Conservation (phyloP, 2,329 filamentous ascomycete species). For the Neobulgaria alba region DNA sequence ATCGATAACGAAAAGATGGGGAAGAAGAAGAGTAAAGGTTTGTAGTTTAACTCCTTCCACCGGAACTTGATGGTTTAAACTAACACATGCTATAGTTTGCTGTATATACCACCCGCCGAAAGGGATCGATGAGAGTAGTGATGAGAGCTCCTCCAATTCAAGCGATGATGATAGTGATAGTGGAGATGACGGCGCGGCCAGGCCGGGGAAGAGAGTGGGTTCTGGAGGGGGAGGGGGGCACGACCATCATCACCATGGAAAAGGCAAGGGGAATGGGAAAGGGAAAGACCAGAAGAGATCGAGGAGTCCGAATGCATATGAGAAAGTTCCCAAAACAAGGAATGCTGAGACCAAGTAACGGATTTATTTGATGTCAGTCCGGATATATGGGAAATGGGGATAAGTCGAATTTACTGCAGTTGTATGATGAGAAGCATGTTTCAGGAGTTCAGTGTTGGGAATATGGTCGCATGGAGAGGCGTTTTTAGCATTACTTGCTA, state of each 20-base stretch:
- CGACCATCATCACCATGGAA: slow-evolving; percentile 33
- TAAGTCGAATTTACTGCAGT: too few species aligned
- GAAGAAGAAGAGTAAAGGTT: slow-evolving; percentile 90
- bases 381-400: too few species aligned
- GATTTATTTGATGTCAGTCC: too few species aligned
- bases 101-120: slow-evolving; percentile 94
- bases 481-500: too few species aligned
- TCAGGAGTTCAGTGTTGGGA: slow-evolving; percentile 1
- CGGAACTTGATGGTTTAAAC: too few species aligned
- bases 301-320: slow-evolving; percentile 74
- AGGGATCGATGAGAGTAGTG: slow-evolving; percentile 72
- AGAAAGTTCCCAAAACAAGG: slow-evolving; percentile 60
- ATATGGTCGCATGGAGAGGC: neutral
- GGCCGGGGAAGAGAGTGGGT: slow-evolving; percentile 27
- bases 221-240: slow-evolving; percentile 24
- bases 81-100: slow-evolving; percentile 64
- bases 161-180: slow-evolving; percentile 36
- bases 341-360: slow-evolving; percentile 5
- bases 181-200: slow-evolving; percentile 36
- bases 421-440: neutral
- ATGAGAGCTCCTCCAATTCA: slow-evolving; percentile 49
- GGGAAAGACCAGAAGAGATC: slow-evolving; percentile 34
- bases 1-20: slow-evolving; percentile 93
- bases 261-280: slow-evolving; percentile 30
- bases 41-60: too few species aligned